A percentile compares a stretch with the other conserved stretches of the same genome.
These are phyloP conservation scores for Ceratobasidium papillatum DNA, from an alignment of 1,284 basidiomycete genomes.

Conservation along the genomic window DNA sequence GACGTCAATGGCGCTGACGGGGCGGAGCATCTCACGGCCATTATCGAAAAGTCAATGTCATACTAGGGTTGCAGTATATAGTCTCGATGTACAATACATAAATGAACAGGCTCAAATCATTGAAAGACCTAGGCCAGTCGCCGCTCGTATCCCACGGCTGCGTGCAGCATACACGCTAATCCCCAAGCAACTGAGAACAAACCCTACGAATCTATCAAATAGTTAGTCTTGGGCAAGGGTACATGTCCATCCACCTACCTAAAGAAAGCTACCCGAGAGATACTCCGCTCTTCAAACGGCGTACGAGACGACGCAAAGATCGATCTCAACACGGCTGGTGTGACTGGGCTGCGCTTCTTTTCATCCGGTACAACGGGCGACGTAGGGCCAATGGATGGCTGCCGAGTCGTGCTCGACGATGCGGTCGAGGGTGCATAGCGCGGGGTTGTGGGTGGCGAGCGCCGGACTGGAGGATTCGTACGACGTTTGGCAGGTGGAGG, in stretches of 20 bases:
- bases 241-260: conserved; percentile 58
- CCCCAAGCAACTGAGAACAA: conserved; percentile 77
- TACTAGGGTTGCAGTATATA: too few species aligned
- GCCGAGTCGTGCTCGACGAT: conserved; percentile 31
- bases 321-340: conserved; percentile 76
- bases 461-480: conserved; percentile 1
- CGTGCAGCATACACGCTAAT: conserved; percentile 77
- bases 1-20: conserved; percentile 82
- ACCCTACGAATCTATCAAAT: conserved; percentile 71
- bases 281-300: conserved; percentile 76
- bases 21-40: conserved; percentile 75
- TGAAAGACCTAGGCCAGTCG: conserved; percentile 41
- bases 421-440: conserved; percentile 34
- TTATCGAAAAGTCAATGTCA: conserved; percentile 78
- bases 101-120: conserved; percentile 29
- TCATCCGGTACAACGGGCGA: conserved; percentile 38
- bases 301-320: conserved; percentile 85
- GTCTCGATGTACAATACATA: conserved; percentile 1
- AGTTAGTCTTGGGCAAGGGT: background rate
- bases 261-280: conserved; percentile 84
- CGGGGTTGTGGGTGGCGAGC: conserved; percentile 23
- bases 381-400: background rate
- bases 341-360: conserved; percentile 72
- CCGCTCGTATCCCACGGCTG: conserved; percentile 58
- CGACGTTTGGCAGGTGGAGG: conserved; percentile 2